Base-by-base conservation (phyloP, 2,329 filamentous ascomycete species). In the Xylaria multiplex region DNA sequence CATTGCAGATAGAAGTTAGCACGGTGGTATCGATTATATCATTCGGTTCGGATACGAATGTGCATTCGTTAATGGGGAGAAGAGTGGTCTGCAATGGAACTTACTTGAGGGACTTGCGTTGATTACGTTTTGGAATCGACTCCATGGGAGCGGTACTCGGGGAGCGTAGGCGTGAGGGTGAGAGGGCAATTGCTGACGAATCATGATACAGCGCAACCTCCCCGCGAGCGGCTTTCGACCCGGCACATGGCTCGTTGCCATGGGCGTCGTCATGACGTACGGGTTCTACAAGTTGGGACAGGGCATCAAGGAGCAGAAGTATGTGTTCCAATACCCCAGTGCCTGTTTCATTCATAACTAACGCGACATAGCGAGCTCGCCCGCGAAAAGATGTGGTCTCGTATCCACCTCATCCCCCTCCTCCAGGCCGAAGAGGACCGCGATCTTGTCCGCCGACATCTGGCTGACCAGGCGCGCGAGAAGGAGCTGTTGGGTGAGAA, bases 331-430 rank as follows among this genome's bases (percentile, higher is more conserved):
- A n/a, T 13, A 14, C 37, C 11, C 37, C 35, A 9, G 35, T 40
- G 27, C 37, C 11, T 14, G 37, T 40, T 13, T 13, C 37, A 5
- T 40, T 40, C 19, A 40, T 7, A 14, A 37, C 64, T 70, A n/a
- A 70, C 48, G 8, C 11, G n/a, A 24, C 35, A 9, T 75, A 97
- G 94, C 77, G 96, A 99, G 82, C 90, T 97, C 72, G 92, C 90
- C 70, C 93, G 96, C 75, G 96, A 99, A 79, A 99, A 98, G 86
- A 96, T 97, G 88, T 99, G 96, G 96, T 89, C 93, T 68, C 91
- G 96, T 78, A 97, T 99, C 81, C 89, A 98, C 82, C 86, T 99
- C 70, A 96, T 95, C 76, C 96, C 96, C 65, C 83, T 97, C 70
- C 88, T 99, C 70, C 95, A 98, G 80, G 96, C 96, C 63, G 96